Conservation (phyloP, 169 alveolate genomes). For the Cryptosporidium meleagridis region DNA sequence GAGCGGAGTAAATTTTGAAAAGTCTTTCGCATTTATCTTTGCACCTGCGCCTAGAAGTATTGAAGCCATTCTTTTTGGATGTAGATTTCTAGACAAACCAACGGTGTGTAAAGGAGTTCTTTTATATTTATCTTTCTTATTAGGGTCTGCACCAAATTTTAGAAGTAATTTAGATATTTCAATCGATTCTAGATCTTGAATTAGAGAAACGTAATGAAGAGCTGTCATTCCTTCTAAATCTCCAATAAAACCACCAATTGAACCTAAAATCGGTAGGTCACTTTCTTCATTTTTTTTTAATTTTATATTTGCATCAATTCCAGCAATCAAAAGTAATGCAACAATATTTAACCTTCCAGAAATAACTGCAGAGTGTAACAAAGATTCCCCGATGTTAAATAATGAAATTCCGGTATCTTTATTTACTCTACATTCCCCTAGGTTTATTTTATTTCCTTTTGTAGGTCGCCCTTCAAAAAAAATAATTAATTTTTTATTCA, state of each 20-base stretch:
- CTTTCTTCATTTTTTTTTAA: constrained; percentile 6
- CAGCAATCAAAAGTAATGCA: neutral
- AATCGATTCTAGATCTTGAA: constrained; percentile 59
- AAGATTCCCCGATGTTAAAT: constrained; percentile 49
- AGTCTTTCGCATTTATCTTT: constrained; percentile 9
- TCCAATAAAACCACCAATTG: constrained; percentile 44
- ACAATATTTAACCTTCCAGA: constrained; percentile 61
- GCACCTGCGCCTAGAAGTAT: constrained; percentile 43
- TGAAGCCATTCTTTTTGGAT: constrained; percentile 47
- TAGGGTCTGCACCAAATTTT: constrained; percentile 68
- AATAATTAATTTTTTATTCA: neutral
- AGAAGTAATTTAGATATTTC: constrained; percentile 38
- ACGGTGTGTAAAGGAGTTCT: constrained; percentile 67
- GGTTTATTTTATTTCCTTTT: constrained; percentile 8
- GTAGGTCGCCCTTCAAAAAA: constrained; percentile 21
- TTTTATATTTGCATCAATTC: constrained; percentile 55
- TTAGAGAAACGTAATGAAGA: constrained; percentile 48
- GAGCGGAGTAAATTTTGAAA: constrained; percentile 57
- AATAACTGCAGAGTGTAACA: constrained; percentile 64
- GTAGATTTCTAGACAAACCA: constrained; percentile 51
- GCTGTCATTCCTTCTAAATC: constrained; percentile 72
- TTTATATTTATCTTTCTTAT: constrained; percentile 32
- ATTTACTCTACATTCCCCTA: constrained; percentile 40
- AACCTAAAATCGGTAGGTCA: constrained; percentile 21
- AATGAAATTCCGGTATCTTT: constrained; percentile 55